A percentile compares a stretch with the other conserved stretches of the same genome.
Conservation (phyloP, 805 yeast genomes). For the Hanseniaspora thailandica region DNA sequence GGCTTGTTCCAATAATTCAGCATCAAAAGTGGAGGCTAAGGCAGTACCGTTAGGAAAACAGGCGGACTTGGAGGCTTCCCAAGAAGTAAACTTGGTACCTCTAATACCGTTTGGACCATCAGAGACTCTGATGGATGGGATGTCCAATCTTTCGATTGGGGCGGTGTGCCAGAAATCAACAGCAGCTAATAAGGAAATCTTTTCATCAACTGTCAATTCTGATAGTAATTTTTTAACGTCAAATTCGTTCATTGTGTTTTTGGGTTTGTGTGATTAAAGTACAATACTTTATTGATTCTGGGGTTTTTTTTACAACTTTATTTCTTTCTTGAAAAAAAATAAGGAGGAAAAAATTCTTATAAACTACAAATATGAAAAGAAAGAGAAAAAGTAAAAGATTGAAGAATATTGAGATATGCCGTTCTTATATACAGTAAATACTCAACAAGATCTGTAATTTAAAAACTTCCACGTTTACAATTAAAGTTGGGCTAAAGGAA, state of each 20-base stretch:
- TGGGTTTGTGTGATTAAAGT: background rate
- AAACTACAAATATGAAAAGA: no score
- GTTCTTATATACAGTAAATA: background rate
- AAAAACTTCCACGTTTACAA: no score
- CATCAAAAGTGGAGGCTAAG: constrained; percentile 46
- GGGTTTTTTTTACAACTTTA: background rate
- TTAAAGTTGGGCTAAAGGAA: background rate
- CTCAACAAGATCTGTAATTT: no score
- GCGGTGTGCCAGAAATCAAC: constrained; percentile 43
- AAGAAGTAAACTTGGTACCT: constrained; percentile 38
- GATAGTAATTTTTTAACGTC: constrained; percentile 22
- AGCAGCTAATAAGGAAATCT: constrained; percentile 31
- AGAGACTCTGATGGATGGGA: constrained; percentile 38
- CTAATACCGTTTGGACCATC: constrained; percentile 60
- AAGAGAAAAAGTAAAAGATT: no score
- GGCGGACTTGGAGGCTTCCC: constrained; percentile 42
- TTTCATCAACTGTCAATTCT: constrained; percentile 24
- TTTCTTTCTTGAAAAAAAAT: background rate
- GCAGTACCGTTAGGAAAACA: constrained; percentile 54
- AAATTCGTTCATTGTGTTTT: constrained; percentile 13
- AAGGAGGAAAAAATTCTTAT: no score
- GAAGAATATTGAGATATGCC: background rate
- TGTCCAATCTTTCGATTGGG: constrained; percentile 30
- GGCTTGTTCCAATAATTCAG: constrained; percentile 36
- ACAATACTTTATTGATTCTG: background rate